Base-by-base conservation (phyloP, 306 rosid genomes). In the Cucumis sativus region DNA sequence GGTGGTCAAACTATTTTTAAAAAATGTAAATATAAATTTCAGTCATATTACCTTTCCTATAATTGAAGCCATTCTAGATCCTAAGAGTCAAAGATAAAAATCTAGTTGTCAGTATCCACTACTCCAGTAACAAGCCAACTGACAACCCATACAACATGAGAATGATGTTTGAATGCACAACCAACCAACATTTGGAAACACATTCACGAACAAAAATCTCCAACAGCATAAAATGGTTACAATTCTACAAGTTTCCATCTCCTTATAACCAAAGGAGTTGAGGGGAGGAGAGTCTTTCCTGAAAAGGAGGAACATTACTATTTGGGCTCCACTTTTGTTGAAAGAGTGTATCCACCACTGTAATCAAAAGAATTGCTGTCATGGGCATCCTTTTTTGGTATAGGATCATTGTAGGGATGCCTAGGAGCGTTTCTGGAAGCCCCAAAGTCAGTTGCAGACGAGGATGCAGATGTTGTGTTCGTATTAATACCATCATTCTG, bases 401-500 rank as follows among this genome's bases (percentile, higher is more conserved):
- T 82, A 72, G 85, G 41, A 62, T 90, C 93, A 61, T 82, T 82
- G 59, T 90, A 92, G 35, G 97, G 97, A 82, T 95, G 99, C 72
- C 74, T 85, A 56, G 39, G 77, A 56, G 84, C 89, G 13, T 84
- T 84, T 71, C 84, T 90, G 6, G 86, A 49, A 54, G 82, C 62
- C 33, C 85, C 89, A 74, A 94, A 94, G 20, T 92, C 99, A 0
- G 92, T 92, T 55, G 97, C 96, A 18, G 99, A 92, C 15, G 99
- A 92, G 10, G 98, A 84, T 20, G 97, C 92, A 74, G 98, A 92
- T 40, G 97, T 92, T 2, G 96, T 82, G 82, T 90, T 86, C 28
- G 99, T 90, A 35, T 86, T 91, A 79, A 95, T 47, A 13, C 99
- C 99, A 86, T 95, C 97, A 68, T 88, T 95, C 54, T 92, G 96